Percentiles rank a stretch among this genome's conserved stretches.
Conservation (phyloP, 164 flowering plant species). For the Magnolia kwangsiensis region DNA sequence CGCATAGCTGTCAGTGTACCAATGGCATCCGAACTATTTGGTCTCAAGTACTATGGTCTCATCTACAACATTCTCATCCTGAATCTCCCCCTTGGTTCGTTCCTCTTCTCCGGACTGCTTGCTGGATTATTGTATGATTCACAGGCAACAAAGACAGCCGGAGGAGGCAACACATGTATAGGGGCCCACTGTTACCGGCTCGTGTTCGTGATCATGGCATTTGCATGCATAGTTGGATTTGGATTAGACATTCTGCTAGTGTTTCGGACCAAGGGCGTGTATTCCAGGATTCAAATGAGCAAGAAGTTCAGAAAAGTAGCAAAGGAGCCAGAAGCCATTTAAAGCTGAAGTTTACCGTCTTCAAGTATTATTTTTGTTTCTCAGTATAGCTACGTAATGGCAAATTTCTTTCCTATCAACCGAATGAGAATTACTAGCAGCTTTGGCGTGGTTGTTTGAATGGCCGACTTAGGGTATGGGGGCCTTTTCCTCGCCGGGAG, state of each 20-base stretch:
- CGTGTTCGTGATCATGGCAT: conserved; percentile 72
- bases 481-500: too few species aligned
- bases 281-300: conserved; percentile 45
- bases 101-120: conserved; percentile 88
- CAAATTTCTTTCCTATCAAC: too few species aligned
- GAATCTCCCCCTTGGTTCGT: conserved; percentile 85
- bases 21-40: conserved; percentile 82
- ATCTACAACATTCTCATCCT: conserved; percentile 80
- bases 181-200: conserved; percentile 83
- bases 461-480: too few species aligned
- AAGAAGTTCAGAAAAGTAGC: conserved; percentile 30
- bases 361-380: too few species aligned
- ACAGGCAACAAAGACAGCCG: conserved; percentile 52
- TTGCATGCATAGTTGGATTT: conserved; percentile 63
- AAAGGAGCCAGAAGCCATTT: not conserved
- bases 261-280: conserved; percentile 51
- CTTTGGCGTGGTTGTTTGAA: too few species aligned
- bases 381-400: too few species aligned
- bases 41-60: conserved; percentile 85
- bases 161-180: conserved; percentile 75
- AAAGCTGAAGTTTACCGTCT: not conserved
- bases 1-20: conserved; percentile 86
- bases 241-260: conserved; percentile 57
- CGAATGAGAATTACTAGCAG: too few species aligned
- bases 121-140: conserved; percentile 76